Evolutionary conservation across 108 stramenopile species (phyloP), one percentile per base, ranked within the genome.

Genomic region (Fragilariopsis cylindrus): DNA sequence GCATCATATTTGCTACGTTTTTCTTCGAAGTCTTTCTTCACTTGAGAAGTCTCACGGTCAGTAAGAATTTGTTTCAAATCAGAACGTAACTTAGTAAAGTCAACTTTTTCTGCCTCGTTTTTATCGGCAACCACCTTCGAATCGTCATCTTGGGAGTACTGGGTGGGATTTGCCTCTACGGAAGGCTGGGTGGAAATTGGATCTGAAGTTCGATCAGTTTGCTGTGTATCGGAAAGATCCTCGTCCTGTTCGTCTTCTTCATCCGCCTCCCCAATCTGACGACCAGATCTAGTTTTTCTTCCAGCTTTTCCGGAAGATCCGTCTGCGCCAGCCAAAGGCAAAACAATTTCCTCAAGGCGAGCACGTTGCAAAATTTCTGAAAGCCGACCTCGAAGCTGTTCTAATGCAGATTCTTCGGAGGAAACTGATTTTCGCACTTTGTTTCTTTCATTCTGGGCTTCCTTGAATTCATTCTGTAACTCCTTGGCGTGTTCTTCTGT

Each of bases 351-450:
- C 60, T 96, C 96, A 7, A 96, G 88, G 43, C 89, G 86, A 7
- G 95, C 95, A 68, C 93, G 90, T 57, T 91, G 94, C 12, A 98
- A 85, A 41, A 89, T 93, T 75, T 98, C 96, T 73, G 97, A 93
- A 6, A 95, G 86, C 73, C 92, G 89, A 30, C 90, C 94, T 40
- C 95, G 94, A 8, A 96, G 82, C 7, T 86, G 84, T 67, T 91
- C 90, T 46, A 95, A 70, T 21, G 87, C 83, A 46, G 73, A 76
- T 57, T 95, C 91, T 65, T 91, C 88, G 5, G 79, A 72, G 56
- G 82, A 76, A 39, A 95, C 83, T 40, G 78, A 76, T 80, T 96
- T 94, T 43, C 60, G 81, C 11, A 90, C 73, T 47, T 76, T 71
- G 15, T 72, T 81, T 45, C 83, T 78, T 74, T 92, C 87, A 57